A percentile compares a stretch with the other conserved stretches of the same genome.
phyloP scores from a whole-genome alignment of 768 basidiomycete genomes.

The Agaricus subrufescens region DNA sequence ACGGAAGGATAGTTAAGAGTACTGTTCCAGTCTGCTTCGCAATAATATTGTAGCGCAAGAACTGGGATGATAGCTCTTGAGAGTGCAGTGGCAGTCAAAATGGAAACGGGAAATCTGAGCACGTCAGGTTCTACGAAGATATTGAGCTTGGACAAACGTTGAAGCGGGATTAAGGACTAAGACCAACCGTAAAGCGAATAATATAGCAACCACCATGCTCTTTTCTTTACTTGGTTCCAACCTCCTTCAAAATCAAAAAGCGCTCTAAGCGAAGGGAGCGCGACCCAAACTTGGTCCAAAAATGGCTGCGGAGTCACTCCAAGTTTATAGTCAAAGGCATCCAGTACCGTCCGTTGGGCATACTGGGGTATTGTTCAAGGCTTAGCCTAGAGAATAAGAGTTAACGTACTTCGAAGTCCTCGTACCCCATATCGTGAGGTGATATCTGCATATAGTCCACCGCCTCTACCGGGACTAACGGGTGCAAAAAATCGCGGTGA shows the following conservation, averaged over 20 bases:
- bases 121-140: conserved; percentile 44
- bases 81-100: conserved; percentile 51
- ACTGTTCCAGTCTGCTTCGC: conserved; percentile 24
- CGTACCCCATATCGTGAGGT: conserved; percentile 38
- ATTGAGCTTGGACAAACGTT: background rate
- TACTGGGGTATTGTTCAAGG: conserved; percentile 27
- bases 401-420: conserved; percentile 49
- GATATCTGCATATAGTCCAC: conserved; percentile 47
- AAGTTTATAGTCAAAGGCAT: conserved; percentile 40
- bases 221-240: conserved; percentile 41
- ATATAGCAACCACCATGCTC: conserved; percentile 49
- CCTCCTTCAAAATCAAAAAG: conserved; percentile 35
- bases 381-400: background rate
- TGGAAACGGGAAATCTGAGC: conserved; percentile 45
- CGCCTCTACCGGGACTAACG: conserved; percentile 48
- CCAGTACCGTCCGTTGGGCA: conserved; percentile 53
- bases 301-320: conserved; percentile 52
- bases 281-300: conserved; percentile 55
- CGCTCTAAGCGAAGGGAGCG: conserved; percentile 45
- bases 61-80: conserved; percentile 37
- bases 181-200: conserved; percentile 33
- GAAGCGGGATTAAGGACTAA: background rate
- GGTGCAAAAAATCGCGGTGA: conserved; percentile 59
- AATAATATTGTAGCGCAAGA: conserved; percentile 32
- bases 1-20: conserved; percentile 7